These are phyloP conservation scores for Xylaria curta DNA, from an alignment of 495 filamentous ascomycete genomes.

Conservation along the genomic window DNA sequence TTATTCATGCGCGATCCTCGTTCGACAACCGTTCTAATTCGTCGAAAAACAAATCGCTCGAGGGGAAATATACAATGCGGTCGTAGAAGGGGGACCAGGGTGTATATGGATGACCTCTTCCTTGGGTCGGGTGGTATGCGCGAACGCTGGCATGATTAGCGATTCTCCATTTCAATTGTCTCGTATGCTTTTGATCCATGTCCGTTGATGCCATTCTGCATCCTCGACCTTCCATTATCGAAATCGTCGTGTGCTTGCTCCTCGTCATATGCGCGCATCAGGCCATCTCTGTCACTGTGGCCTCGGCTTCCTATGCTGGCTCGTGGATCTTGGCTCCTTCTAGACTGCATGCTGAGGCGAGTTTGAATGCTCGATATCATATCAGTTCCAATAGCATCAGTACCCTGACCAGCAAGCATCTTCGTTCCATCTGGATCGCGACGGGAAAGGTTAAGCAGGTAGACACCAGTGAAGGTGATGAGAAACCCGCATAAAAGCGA, in stretches of 20 bases:
- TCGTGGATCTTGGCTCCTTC: slow-evolving; percentile 61
- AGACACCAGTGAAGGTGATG: slow-evolving; percentile 95
- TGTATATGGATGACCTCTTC: not conserved
- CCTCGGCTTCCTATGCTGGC: slow-evolving; percentile 65
- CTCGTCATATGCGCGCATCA: slow-evolving; percentile 83
- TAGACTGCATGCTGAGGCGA: slow-evolving; percentile 87
- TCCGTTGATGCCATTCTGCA: slow-evolving; percentile 37
- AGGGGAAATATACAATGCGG: slow-evolving; percentile 41
- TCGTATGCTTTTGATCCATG: slow-evolving; percentile 39
- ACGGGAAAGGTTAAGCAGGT: slow-evolving; percentile 93
- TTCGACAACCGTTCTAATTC: slow-evolving; percentile 37
- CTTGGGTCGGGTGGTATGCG: not conserved
- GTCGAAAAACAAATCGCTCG: slow-evolving; percentile 29
- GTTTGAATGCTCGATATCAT: slow-evolving; percentile 88
- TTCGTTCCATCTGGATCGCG: slow-evolving; percentile 82
- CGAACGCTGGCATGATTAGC: slow-evolving; percentile 39
- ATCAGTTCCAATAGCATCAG: slow-evolving; percentile 87
- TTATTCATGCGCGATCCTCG: slow-evolving; percentile 37
- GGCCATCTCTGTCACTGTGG: slow-evolving; percentile 72
- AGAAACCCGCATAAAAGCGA: slow-evolving; percentile 93
- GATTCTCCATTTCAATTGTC: slow-evolving; percentile 51
- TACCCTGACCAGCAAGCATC: slow-evolving; percentile 67
- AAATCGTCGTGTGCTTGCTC: slow-evolving; percentile 66
- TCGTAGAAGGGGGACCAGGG: slow-evolving; percentile 28
- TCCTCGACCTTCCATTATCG: slow-evolving; percentile 50